These are phyloP conservation scores for Pseudogymnoascus sp. DNA, from an alignment of 2,329 filamentous ascomycete genomes.

Conservation along the genomic window DNA sequence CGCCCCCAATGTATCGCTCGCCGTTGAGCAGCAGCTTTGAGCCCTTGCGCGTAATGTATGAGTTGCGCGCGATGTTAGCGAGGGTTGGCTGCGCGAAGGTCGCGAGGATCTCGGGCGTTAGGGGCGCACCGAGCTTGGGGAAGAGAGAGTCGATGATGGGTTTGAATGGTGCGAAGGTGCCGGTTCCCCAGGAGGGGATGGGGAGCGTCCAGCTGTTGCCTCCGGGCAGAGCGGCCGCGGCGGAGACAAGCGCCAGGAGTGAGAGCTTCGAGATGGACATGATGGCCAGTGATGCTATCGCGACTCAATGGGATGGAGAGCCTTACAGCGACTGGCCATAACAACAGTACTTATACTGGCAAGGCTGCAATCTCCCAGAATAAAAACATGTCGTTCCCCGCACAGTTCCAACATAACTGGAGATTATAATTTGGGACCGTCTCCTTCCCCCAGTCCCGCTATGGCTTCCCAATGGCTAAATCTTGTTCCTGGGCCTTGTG, in stretches of 20 bases:
- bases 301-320: slow-evolving; percentile 5
- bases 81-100: slow-evolving; percentile 16
- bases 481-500: neutral
- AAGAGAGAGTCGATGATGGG: slow-evolving; percentile 37
- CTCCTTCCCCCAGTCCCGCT: neutral
- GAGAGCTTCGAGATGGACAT: slow-evolving; percentile 33
- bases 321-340: neutral
- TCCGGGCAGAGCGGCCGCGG: slow-evolving; percentile 68
- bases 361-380: neutral
- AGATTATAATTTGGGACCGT: neutral
- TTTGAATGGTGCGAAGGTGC: slow-evolving; percentile 89
- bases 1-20: slow-evolving; percentile 38
- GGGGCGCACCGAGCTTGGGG: slow-evolving; percentile 7
- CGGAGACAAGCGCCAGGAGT: slow-evolving; percentile 29
- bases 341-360: neutral
- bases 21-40: slow-evolving; percentile 32
- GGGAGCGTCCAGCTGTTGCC: slow-evolving; percentile 98
- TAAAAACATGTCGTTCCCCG: neutral
- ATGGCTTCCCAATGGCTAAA: slow-evolving; percentile 8
- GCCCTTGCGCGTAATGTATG: slow-evolving; percentile 31
- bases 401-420: neutral
- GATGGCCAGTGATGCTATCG: slow-evolving; percentile 49
- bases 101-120: slow-evolving; percentile 20
- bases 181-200: slow-evolving; percentile 71
- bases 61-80: slow-evolving; percentile 17